Evolutionary conservation across 2,329 filamentous ascomycete species (phyloP), one percentile per base, ranked within the genome.

Genomic region (Venturiaceae sp.): DNA sequence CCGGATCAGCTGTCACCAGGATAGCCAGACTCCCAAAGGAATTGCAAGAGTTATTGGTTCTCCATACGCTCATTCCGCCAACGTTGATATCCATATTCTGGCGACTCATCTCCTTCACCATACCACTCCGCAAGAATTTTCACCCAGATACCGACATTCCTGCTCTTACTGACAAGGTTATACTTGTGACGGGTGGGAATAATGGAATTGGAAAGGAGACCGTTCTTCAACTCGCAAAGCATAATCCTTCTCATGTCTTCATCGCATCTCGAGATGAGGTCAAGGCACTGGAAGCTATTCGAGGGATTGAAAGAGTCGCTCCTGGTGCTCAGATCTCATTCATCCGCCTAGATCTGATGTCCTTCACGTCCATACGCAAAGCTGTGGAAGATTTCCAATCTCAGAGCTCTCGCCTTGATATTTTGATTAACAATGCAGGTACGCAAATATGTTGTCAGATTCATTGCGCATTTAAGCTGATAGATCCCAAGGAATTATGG

Each of bases 181-280:
- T 74, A 13, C 62, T 76, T 1, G 70, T 77, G 3, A 77, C 75
- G n/a, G 74, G 75, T 54, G 72, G 75, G 57, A 80, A 77, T 57
- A 65, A 69, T 8, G 78, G 78, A 14, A 67, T 80, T 8, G 77
- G 78, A 53, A 74, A 74, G 58, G 72, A 75, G 64, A 72, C 74
- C 28, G 67, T 79, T 37, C 65, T 69, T 39, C 72, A 74, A 46
- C 71, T 79, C 32, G 70, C 74, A 28, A 67, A 70, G 5, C 75
- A 78, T 64, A 69, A 71, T 5, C 77, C 77, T 9, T 50, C 66
- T 6, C 66, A 70, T 7, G 76, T 81, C 63, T 79, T 75, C 65
- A 71, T 81, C 62, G 73, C 72, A 32, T 74, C 75, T 1, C 74
- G 77, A 59, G 75, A 68, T 32, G 64, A 67, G 14, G 69, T 69